Evolutionary conservation across 1,139 yeast species (phyloP).

Genomic region (Trichomonascaceae sp.): DNA sequence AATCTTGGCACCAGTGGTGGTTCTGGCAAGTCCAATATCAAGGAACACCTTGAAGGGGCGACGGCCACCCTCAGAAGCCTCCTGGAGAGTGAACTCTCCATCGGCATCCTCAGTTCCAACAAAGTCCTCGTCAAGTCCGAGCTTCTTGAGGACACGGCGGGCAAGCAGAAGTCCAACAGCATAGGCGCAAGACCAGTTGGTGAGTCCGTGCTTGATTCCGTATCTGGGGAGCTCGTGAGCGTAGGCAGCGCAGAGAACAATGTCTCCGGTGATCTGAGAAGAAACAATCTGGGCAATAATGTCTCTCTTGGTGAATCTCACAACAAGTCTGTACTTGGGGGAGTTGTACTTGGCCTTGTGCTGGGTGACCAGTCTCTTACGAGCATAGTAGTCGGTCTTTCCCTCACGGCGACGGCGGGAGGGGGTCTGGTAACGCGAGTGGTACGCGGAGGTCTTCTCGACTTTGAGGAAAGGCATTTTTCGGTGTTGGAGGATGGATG

Average conservation of each 20-base stretch:
- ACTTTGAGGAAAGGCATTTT: slow-evolving; percentile 69
- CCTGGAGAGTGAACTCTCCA: slow-evolving; percentile 97
- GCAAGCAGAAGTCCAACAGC: slow-evolving; percentile 98
- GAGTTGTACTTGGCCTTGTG: slow-evolving; percentile 99
- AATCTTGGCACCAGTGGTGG: slow-evolving; percentile 99
- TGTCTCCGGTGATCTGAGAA: slow-evolving; percentile 94
- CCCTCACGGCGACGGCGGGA: slow-evolving; percentile 99
- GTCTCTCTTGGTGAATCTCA: slow-evolving; percentile 99
- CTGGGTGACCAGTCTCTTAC: slow-evolving; percentile 99
- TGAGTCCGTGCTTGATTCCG: slow-evolving; percentile 98
- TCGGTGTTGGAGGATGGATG: slow-evolving; percentile 5
- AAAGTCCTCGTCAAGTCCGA: slow-evolving; percentile 97
- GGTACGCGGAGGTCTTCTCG: slow-evolving; percentile 82
- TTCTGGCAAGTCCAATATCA: slow-evolving; percentile 99
- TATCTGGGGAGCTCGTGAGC: slow-evolving; percentile 97
- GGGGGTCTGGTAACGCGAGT: slow-evolving; percentile 99
- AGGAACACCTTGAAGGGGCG: slow-evolving; percentile 99
- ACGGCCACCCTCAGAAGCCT: slow-evolving; percentile 99
- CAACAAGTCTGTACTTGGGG: slow-evolving; percentile 99
- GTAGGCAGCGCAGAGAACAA: slow-evolving; percentile 95
- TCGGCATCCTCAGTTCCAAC: slow-evolving; percentile 98
- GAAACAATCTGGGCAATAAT: slow-evolving; percentile 96
- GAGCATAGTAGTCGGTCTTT: slow-evolving; percentile 99
- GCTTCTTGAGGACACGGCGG: slow-evolving; percentile 97
- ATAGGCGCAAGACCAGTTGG: slow-evolving; percentile 99